A percentile compares a stretch with the other conserved stretches of the same genome.
Evolutionary conservation across 2,329 filamentous ascomycete species (phyloP).

Genomic region (Raffaelea deltoideospora): DNA sequence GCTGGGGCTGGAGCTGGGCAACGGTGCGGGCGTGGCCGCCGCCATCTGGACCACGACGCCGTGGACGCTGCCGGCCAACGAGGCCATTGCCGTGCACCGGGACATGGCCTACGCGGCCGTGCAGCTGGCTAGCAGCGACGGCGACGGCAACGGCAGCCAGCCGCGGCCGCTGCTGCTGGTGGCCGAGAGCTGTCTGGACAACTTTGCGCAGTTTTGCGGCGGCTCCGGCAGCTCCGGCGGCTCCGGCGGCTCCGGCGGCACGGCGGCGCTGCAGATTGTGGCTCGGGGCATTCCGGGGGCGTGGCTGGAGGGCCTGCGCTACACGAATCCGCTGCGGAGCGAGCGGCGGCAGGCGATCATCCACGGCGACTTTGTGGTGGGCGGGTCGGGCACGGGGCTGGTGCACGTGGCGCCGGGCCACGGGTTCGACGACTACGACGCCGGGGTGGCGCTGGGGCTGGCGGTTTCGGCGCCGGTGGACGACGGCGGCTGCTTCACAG

Average conservation of each 20-base stretch:
- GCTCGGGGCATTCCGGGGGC: constrained; percentile 54
- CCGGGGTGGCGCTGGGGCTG: constrained; percentile 57
- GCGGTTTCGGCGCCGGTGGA: constrained; percentile 70
- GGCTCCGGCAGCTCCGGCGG: constrained; percentile 33
- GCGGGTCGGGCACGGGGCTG: constrained; percentile 82
- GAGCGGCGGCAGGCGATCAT: constrained; percentile 54
- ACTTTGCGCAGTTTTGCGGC: background rate
- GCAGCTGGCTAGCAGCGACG: too few species aligned
- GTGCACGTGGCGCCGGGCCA: constrained; percentile 92
- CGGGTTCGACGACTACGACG: constrained; percentile 89
- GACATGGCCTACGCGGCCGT: constrained; percentile 62
- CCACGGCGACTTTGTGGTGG: constrained; percentile 76
- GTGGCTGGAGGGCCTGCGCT: constrained; percentile 49
- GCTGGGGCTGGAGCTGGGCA: background rate
- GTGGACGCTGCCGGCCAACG: constrained; percentile 91
- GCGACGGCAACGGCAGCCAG: too few species aligned
- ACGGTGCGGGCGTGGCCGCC: constrained; percentile 15
- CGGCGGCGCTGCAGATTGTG: constrained; percentile 53
- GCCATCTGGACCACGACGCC: constrained; percentile 95
- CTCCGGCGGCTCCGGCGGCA: constrained; percentile 20
- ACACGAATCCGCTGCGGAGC: constrained; percentile 56
- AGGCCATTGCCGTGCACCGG: constrained; percentile 67
- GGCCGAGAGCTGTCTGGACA: constrained; percentile 53
- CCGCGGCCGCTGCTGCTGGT: constrained; percentile 53
- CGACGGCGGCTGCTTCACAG: constrained; percentile 65